A percentile compares a stretch with the other conserved stretches of the same genome.
Evolutionary conservation across 1,139 yeast genomes (phyloP).

Genomic region (Protomyces inundatus): DNA sequence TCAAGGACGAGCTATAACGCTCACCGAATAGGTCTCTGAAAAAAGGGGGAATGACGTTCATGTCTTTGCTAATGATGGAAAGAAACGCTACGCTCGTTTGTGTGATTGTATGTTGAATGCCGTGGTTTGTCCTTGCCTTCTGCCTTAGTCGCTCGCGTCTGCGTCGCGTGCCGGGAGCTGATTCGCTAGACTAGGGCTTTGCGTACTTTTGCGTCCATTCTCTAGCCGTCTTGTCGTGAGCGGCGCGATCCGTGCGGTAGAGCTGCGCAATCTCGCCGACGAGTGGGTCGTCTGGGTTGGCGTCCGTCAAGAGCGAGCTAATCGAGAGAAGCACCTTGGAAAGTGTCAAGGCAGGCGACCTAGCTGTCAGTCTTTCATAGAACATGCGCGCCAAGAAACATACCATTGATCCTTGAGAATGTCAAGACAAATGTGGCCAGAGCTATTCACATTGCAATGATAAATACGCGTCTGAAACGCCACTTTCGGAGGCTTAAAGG

Average conservation of each 20-base stretch:
- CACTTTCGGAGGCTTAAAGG: conserved; percentile 57
- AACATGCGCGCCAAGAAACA: neutral
- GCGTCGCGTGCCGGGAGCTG: no score
- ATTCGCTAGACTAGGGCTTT: neutral
- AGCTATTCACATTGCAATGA: conserved; percentile 66
- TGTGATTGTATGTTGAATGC: no score
- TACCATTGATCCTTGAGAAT: conserved; percentile 40
- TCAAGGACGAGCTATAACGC: neutral
- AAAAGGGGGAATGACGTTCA: no score
- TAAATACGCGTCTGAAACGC: conserved; percentile 60
- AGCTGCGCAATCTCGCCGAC: conserved; percentile 23
- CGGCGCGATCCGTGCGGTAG: conserved; percentile 18
- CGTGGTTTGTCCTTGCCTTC: no score
- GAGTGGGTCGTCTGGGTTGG: conserved; percentile 24
- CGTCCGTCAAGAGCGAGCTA: conserved; percentile 20
- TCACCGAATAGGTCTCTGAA: no score
- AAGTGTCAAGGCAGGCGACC: conserved; percentile 20
- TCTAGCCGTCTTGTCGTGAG: conserved; percentile 20
- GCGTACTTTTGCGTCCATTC: conserved; percentile 23
- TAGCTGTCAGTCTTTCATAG: neutral
- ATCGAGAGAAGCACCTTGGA: conserved; percentile 19
- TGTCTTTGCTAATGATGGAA: no score
- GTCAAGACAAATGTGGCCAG: conserved; percentile 58
- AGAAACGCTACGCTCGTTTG: no score
- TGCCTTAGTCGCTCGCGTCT: no score